Conservation (phyloP, 169 alveolate species). For the Plasmodium berghei region DNA sequence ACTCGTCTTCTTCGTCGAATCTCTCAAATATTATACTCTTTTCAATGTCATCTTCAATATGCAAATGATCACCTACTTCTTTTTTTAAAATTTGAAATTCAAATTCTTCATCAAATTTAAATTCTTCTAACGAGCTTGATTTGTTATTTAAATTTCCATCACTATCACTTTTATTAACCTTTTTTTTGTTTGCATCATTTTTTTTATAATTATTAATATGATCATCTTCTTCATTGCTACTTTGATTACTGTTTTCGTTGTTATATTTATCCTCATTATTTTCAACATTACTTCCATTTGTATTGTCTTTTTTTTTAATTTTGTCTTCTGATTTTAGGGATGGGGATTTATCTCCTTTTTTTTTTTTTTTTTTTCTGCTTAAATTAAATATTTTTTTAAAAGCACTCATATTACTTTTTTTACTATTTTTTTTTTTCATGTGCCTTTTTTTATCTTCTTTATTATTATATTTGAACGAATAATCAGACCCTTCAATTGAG, state of each 20-base stretch:
- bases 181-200: too few relatives aligned
- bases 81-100: constrained; percentile 29
- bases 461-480: constrained; percentile 38
- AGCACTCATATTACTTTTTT: constrained; percentile 53
- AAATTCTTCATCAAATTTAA: constrained; percentile 23
- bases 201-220: neutral
- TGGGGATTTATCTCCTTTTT: constrained; percentile 11
- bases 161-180: neutral
- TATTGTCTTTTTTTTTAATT: constrained; percentile 15
- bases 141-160: neutral
- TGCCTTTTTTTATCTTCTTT: constrained; percentile 10
- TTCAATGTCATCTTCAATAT: constrained; percentile 20
- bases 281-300: neutral
- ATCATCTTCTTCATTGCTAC: constrained; percentile 1
- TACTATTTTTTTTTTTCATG: constrained; percentile 27
- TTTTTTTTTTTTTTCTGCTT: constrained; percentile 49
- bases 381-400: constrained; percentile 40
- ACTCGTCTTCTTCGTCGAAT: constrained; percentile 14
- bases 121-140: constrained; percentile 19
- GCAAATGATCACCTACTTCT: constrained; percentile 54
- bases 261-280: neutral
- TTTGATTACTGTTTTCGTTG: neutral
- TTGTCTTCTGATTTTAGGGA: constrained; percentile 3
- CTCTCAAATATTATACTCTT: constrained; percentile 2
- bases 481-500: constrained; percentile 14